phyloP scores from a whole-genome alignment of 2,329 filamentous ascomycete genomes.

The Botrytis galanthina region DNA sequence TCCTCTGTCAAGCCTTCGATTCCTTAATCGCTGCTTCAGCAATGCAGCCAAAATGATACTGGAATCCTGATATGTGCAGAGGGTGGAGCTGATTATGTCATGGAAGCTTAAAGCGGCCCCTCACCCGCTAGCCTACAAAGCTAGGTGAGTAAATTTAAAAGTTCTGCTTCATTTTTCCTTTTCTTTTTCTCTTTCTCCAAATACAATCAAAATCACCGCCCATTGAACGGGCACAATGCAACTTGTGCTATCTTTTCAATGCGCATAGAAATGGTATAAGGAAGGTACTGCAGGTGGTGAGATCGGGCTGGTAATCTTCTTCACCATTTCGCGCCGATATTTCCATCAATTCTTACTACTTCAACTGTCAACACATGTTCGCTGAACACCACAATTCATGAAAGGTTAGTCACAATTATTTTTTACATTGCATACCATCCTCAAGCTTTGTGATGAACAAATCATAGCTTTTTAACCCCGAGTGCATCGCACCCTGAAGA shows the following conservation, averaged over 20 bases:
- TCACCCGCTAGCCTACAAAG: neutral
- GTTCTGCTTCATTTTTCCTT: fast-evolving
- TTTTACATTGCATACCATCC: conserved; percentile 10
- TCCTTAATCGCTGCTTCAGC: neutral
- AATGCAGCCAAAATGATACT: no score
- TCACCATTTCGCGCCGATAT: neutral
- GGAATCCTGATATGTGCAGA: neutral
- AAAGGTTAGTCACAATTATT: conserved; percentile 31
- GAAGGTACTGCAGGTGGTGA: neutral
- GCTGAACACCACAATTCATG: neutral
- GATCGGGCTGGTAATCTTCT: neutral
- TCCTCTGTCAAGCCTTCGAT: neutral
- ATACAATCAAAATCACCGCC: neutral
- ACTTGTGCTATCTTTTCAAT: neutral
- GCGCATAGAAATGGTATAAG: neutral
- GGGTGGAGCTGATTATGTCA: neutral
- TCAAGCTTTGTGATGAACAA: conserved; percentile 39
- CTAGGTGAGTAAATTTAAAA: neutral
- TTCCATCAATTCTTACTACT: neutral
- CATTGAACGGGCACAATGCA: neutral
- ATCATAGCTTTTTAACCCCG: conserved; percentile 44
- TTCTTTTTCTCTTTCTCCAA: no score
- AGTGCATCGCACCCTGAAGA: conserved; percentile 40
- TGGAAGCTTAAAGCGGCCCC: neutral
- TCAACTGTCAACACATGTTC: neutral